Evolutionary conservation across 768 basidiomycete species (phyloP).

Genomic region (Leucocoprinus birnbaumii): DNA sequence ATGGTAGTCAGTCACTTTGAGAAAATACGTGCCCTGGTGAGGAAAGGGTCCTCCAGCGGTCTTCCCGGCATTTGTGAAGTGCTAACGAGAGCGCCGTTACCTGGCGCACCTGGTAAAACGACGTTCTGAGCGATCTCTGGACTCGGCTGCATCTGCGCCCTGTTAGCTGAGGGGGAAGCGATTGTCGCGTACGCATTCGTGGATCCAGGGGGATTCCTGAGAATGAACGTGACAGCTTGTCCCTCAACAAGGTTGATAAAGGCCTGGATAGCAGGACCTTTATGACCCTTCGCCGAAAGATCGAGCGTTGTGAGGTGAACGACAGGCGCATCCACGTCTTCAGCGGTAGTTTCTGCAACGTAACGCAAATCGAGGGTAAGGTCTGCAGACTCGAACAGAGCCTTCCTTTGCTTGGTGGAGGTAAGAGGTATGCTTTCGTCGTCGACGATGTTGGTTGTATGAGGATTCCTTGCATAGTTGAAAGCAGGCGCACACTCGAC

Average conservation of each 20-base stretch:
- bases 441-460: constrained; percentile 56
- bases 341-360: constrained; percentile 53
- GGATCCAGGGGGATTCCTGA: constrained; percentile 59
- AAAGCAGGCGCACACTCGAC: constrained; percentile 96
- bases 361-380: constrained; percentile 77
- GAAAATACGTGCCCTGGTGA: constrained; percentile 63
- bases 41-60: constrained; percentile 53
- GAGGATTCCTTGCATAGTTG: constrained; percentile 83
- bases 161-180: neutral
- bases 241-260: constrained; percentile 75
- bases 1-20: constrained; percentile 34
- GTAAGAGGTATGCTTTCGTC: constrained; percentile 35
- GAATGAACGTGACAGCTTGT: constrained; percentile 85
- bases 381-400: constrained; percentile 53
- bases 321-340: constrained; percentile 37
- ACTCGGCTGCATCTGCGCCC: neutral
- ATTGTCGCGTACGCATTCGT: constrained; percentile 8
- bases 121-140: neutral
- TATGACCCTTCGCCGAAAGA: constrained; percentile 67
- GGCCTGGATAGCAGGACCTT: constrained; percentile 60
- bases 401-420: constrained; percentile 48
- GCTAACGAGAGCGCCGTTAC: neutral
- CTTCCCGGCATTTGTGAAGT: neutral
- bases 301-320: constrained; percentile 63
- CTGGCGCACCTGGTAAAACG: neutral